These are phyloP conservation scores for Pestalotiopsis sp. DNA, from an alignment of 2,329 filamentous ascomycete genomes.

Conservation along the genomic window DNA sequence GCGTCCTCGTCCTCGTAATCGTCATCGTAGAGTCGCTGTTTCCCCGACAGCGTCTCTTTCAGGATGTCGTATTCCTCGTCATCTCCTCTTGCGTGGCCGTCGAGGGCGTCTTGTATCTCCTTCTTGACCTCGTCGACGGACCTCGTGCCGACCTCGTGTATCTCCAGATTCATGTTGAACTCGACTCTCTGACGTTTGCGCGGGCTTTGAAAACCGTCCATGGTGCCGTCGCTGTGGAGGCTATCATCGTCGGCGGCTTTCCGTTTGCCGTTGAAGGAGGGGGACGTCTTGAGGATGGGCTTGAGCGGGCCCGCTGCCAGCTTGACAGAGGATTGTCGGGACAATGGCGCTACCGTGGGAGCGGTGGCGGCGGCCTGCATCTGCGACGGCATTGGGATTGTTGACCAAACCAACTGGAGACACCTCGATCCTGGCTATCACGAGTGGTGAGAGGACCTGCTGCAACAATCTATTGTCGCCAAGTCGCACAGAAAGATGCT, in stretches of 20 bases:
- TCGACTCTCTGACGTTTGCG: constrained; percentile 59
- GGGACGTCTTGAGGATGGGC: constrained; percentile 54
- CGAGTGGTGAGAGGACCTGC: neutral
- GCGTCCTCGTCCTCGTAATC: constrained; percentile 47
- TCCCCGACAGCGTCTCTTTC: constrained; percentile 59
- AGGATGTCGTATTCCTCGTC: constrained; percentile 64
- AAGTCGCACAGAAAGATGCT: neutral
- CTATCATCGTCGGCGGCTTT: constrained; percentile 45
- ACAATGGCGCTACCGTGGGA: constrained; percentile 25
- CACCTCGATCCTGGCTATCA: neutral
- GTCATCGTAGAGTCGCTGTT: constrained; percentile 45
- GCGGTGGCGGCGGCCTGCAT: constrained; percentile 25
- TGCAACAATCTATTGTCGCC: neutral
- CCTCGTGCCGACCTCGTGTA: constrained; percentile 56
- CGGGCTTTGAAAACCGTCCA: constrained; percentile 43
- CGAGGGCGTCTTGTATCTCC: constrained; percentile 57
- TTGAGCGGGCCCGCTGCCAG: constrained; percentile 46
- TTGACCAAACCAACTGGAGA: neutral
- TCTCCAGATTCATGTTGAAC: constrained; percentile 61
- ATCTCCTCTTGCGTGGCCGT: constrained; percentile 58
- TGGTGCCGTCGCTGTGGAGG: constrained; percentile 37
- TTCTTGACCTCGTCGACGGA: constrained; percentile 58
- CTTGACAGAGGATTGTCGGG: constrained; percentile 28
- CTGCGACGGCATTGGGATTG: constrained; percentile 5
- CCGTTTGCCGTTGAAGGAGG: constrained; percentile 43